Conservation (phyloP, 179 eudicot species). For the Amaranthus tricolor region DNA sequence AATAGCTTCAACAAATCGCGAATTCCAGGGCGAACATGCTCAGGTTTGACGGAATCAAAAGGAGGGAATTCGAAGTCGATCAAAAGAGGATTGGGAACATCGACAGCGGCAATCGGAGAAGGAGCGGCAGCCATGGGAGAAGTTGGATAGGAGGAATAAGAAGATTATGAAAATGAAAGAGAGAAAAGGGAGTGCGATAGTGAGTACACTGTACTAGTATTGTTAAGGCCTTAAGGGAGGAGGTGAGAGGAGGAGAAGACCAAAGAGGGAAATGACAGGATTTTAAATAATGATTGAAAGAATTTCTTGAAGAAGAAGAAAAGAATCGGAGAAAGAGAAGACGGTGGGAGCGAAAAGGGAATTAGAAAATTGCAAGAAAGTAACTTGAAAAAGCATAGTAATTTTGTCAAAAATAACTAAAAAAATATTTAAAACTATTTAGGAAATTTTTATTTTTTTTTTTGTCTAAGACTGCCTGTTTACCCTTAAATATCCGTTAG, state of each 20-base stretch:
- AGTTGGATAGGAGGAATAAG: conserved; percentile 16
- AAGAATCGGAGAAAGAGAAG: background rate
- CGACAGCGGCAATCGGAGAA: conserved; percentile 21
- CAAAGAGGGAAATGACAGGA: conserved; percentile 64
- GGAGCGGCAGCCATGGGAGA: conserved; percentile 23
- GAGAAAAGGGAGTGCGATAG: conserved; percentile 16
- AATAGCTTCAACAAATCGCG: conserved; percentile 63
- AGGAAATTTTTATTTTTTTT: too few relatives aligned
- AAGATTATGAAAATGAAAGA: conserved; percentile 12
- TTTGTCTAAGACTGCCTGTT: too few relatives aligned
- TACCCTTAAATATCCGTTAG: too few relatives aligned
- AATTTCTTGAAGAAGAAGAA: conserved; percentile 2
- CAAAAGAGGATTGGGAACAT: conserved; percentile 53
- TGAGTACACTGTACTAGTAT: background rate
- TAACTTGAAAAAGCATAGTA: too few relatives aligned
- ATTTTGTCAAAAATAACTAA: too few relatives aligned
- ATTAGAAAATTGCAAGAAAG: too few relatives aligned
- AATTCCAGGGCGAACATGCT: conserved; percentile 84
- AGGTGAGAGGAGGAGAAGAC: conserved; percentile 55
- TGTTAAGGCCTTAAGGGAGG: conserved; percentile 49
- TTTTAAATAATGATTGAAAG: conserved; percentile 19
- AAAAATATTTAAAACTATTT: too few relatives aligned
- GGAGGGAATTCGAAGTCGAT: conserved; percentile 78
- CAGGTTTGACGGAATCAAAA: conserved; percentile 59
- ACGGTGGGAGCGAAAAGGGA: background rate